phyloP scores from a whole-genome alignment of 2,329 filamentous ascomycete genomes.

The Trematosphaeria pertusa region DNA sequence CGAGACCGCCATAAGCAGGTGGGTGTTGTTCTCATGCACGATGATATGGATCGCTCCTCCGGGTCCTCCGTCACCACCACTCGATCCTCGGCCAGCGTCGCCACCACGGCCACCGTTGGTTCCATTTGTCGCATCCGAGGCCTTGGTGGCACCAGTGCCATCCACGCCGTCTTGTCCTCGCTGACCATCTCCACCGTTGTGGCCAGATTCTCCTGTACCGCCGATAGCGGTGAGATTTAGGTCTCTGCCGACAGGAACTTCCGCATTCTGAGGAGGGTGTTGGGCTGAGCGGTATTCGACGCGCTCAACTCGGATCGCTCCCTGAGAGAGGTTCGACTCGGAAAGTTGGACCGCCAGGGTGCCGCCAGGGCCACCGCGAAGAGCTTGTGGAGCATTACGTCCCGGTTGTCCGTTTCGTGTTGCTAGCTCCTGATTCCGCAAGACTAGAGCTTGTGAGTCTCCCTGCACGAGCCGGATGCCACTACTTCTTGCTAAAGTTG shows the following conservation, averaged over 20 bases:
- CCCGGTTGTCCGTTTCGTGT: slow-evolving; percentile 9
- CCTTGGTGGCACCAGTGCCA: slow-evolving; percentile 7
- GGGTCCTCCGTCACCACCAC: slow-evolving; percentile 12
- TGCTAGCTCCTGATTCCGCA: background rate
- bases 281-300: background rate
- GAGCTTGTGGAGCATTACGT: slow-evolving; percentile 2
- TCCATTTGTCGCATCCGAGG: slow-evolving; percentile 14
- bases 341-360: slow-evolving; percentile 7
- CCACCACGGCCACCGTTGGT: slow-evolving; percentile 17
- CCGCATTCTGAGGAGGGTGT: background rate
- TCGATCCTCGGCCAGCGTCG: slow-evolving; percentile 9
- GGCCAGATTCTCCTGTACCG: slow-evolving; percentile 15
- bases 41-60: slow-evolving; percentile 14
- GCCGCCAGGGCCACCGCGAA: slow-evolving; percentile 6
- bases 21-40: slow-evolving; percentile 7
- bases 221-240: slow-evolving; percentile 10
- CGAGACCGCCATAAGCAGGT: slow-evolving; percentile 15
- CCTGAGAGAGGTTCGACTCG: slow-evolving; percentile 5
- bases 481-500: slow-evolving; percentile 6
- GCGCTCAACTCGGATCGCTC: slow-evolving; percentile 1
- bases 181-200: slow-evolving; percentile 9
- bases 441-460: slow-evolving; percentile 2
- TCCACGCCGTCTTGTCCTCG: slow-evolving; percentile 4
- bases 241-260: slow-evolving; percentile 10
- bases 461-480: slow-evolving; percentile 10